Percentiles rank a stretch among this genome's conserved stretches.
Conservation (phyloP, 164 flowering plant genomes). For the Magnolia changhungtana region DNA sequence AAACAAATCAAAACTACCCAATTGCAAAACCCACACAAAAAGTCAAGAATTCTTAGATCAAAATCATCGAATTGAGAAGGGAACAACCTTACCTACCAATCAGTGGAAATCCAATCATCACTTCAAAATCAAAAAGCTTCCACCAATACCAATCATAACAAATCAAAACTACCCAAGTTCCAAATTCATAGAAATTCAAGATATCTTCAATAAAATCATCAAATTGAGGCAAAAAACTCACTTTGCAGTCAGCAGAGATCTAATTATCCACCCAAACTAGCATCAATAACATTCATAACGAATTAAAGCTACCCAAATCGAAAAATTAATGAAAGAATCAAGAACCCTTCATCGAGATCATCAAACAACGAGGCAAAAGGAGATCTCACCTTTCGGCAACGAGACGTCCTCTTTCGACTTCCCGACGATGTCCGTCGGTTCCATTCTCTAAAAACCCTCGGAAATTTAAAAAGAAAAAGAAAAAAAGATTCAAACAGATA, state of each 20-base stretch:
- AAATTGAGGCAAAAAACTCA: no score
- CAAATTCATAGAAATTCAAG: no score
- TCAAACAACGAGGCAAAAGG: not conserved
- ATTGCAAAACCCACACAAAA: no score
- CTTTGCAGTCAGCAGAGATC: no score
- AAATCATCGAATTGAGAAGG: no score
- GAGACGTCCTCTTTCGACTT: constrained; percentile 94
- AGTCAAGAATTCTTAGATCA: no score
- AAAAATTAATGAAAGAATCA: not conserved
- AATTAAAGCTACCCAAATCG: not conserved
- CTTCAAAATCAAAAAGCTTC: no score
- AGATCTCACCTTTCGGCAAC: constrained; percentile 81
- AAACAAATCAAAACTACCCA: not conserved
- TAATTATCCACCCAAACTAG: not conserved
- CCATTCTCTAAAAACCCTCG: constrained; percentile 45
- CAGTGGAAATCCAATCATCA: no score
- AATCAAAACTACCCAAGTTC: no score
- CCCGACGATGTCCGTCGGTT: constrained; percentile 93
- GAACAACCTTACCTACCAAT: no score
- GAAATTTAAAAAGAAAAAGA: not conserved
- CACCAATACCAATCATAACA: no score
- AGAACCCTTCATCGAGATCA: not conserved
- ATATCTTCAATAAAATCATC: no score
- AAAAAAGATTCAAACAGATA: not conserved
- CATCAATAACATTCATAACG: not conserved